These are phyloP conservation scores for button mushroom (Agaricus bisporus) DNA, from an alignment of 768 basidiomycete species.

Conservation along the genomic window DNA sequence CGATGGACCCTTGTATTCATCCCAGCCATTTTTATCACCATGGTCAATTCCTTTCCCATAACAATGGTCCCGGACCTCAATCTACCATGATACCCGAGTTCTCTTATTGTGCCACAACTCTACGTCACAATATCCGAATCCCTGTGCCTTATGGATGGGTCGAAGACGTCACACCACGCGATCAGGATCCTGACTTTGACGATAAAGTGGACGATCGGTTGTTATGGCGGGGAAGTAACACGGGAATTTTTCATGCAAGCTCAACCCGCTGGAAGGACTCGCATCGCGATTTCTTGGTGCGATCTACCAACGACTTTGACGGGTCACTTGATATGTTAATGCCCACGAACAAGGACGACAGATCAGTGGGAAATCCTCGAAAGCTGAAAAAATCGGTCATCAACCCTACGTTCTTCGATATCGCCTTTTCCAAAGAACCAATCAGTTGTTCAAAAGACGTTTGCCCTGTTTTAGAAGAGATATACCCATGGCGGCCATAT, in stretches of 20 bases:
- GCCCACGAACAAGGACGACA: slow-evolving; percentile 20
- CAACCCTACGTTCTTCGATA: slow-evolving; percentile 54
- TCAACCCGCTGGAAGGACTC: slow-evolving; percentile 39
- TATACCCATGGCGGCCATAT: slow-evolving; percentile 44
- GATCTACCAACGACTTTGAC: slow-evolving; percentile 32
- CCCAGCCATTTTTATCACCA: slow-evolving; percentile 39
- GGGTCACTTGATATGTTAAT: slow-evolving; percentile 33
- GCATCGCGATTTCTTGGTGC: slow-evolving; percentile 46
- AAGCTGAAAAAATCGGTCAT: slow-evolving; percentile 30
- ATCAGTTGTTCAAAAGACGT: slow-evolving; percentile 32
- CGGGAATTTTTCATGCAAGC: slow-evolving; percentile 46
- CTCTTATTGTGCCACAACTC: slow-evolving; percentile 38
- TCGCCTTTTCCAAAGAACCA: slow-evolving; percentile 46
- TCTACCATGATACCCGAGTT: slow-evolving; percentile 43
- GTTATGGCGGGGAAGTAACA: slow-evolving; percentile 71
- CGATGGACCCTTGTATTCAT: slow-evolving; percentile 48
- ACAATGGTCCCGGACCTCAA: slow-evolving; percentile 39
- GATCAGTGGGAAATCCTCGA: slow-evolving; percentile 28
- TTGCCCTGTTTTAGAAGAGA: slow-evolving; percentile 36
- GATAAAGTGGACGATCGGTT: slow-evolving; percentile 55
- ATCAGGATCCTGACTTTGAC: slow-evolving; percentile 58
- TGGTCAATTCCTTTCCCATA: slow-evolving; percentile 46
- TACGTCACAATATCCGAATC: slow-evolving; percentile 53
- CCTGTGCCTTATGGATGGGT: slow-evolving; percentile 43
- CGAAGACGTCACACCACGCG: slow-evolving; percentile 31